These are phyloP conservation scores for Rhododendron molle DNA, from an alignment of 148 eudicot genomes.

Conservation along the genomic window DNA sequence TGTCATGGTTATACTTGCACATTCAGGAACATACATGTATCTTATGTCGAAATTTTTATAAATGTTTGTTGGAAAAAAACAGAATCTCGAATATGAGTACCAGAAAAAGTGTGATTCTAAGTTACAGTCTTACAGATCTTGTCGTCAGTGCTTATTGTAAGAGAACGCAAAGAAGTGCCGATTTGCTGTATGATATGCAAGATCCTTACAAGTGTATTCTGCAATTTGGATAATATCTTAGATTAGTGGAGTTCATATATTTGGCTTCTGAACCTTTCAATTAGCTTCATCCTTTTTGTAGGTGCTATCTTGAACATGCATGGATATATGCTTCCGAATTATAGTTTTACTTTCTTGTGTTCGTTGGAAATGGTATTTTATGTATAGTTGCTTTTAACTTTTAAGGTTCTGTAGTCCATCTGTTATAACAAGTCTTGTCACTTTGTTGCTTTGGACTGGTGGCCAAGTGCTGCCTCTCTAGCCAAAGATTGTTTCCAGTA, in stretches of 20 bases:
- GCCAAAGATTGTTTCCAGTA: not conserved
- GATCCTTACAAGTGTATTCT: not conserved
- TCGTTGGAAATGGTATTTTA: not conserved
- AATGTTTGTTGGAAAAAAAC: not conserved
- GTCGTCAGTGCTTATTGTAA: not conserved
- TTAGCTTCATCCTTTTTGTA: not conserved
- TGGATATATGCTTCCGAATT: not conserved
- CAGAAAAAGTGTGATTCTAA: not conserved
- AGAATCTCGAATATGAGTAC: not conserved
- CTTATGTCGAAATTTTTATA: not conserved
- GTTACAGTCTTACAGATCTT: not conserved
- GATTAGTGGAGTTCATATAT: not conserved
- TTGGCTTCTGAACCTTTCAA: no score
- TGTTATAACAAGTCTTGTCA: not conserved
- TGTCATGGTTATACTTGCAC: not conserved
- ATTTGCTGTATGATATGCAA: not conserved
- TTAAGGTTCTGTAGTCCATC: not conserved
- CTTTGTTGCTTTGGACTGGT: not conserved
- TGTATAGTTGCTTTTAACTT: not conserved
- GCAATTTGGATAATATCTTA: not conserved
- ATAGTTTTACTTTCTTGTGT: not conserved
- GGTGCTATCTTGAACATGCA: not conserved
- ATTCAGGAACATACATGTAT: not conserved
- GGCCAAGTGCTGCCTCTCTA: not conserved
- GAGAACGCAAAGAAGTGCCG: not conserved